These are phyloP conservation scores for Penicillium verhagenii DNA, from an alignment of 495 filamentous ascomycete species.

Conservation along the genomic window DNA sequence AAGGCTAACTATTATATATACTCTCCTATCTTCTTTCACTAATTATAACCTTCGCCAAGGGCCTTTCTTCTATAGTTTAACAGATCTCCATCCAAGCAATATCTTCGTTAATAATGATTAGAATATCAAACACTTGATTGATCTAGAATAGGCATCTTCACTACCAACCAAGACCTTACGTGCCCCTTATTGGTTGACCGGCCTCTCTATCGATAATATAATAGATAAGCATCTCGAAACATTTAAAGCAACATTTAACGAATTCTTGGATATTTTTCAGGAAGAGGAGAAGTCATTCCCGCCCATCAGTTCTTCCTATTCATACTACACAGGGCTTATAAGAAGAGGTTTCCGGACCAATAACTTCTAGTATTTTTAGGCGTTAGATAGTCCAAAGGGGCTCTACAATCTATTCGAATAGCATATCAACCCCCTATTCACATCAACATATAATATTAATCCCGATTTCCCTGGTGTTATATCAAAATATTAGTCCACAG, in stretches of 20 bases:
- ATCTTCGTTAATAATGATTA: slow-evolving; percentile 36
- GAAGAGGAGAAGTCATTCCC: slow-evolving; percentile 6
- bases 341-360: slow-evolving; percentile 15
- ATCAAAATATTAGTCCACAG: slow-evolving; percentile 10
- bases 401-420: slow-evolving; percentile 17
- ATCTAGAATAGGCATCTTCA: slow-evolving; percentile 39
- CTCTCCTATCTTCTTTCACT: slow-evolving; percentile 11
- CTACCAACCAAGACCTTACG: slow-evolving; percentile 30
- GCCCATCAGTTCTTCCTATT: background rate
- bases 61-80: slow-evolving; percentile 24
- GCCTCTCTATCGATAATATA: slow-evolving; percentile 20
- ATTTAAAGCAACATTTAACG: background rate
- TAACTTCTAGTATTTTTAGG: slow-evolving; percentile 29
- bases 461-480: background rate
- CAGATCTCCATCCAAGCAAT: slow-evolving; percentile 35
- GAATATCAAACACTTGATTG: slow-evolving; percentile 33
- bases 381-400: slow-evolving; percentile 23
- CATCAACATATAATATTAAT: background rate
- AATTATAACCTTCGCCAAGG: slow-evolving; percentile 28
- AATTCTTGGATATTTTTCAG: slow-evolving; percentile 7
- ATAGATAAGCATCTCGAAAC: background rate
- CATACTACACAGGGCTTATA: slow-evolving; percentile 18
- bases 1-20: slow-evolving; percentile 26
- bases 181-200: slow-evolving; percentile 31
- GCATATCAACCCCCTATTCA: slow-evolving; percentile 16